Percentiles rank a stretch among this genome's conserved stretches.
Conservation (phyloP, 23 red algal genomes). For the Pyropia haitanensis region DNA sequence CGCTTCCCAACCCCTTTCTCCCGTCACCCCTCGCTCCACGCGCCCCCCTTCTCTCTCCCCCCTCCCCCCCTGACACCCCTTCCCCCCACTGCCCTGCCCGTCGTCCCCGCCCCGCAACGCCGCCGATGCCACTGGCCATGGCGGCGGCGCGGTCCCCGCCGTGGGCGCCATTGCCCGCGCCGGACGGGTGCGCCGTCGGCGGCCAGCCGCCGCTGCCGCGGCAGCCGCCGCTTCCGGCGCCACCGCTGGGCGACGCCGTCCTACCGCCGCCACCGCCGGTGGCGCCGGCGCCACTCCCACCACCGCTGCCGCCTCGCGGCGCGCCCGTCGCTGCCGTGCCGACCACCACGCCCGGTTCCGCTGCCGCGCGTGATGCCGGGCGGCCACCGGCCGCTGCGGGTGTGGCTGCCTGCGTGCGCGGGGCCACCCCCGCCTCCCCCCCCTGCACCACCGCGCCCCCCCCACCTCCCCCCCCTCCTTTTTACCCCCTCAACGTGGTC, state of each 20-base stretch:
- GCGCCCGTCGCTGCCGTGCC: too few relatives aligned
- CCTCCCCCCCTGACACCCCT: not conserved
- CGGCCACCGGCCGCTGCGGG: not conserved
- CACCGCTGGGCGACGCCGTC: not conserved
- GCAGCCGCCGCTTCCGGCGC: not conserved
- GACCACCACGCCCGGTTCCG: not conserved
- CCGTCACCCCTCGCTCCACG: not conserved
- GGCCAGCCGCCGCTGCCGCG: not conserved
- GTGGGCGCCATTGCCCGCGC: not conserved
- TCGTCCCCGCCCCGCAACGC: not conserved
- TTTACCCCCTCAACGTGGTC: slow-evolving; percentile 33
- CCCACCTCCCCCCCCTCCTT: not conserved
- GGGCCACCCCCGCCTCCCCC: not conserved
- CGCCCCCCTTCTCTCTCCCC: not conserved
- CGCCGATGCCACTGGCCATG: not conserved
- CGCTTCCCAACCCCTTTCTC: slow-evolving; percentile 6
- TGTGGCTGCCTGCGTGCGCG: not conserved
- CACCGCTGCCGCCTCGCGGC: too few relatives aligned
- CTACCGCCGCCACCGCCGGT: not conserved
- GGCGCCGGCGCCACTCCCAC: too few relatives aligned
- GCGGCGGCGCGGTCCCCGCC: not conserved
- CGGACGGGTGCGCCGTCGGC: slow-evolving; percentile 1
- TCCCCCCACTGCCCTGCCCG: not conserved
- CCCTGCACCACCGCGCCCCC: not conserved
- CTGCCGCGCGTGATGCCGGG: not conserved